Evolutionary conservation across 2,329 filamentous ascomycete species (phyloP), one percentile per base, ranked within the genome.

Genomic region (Stylonectria norvegica): DNA sequence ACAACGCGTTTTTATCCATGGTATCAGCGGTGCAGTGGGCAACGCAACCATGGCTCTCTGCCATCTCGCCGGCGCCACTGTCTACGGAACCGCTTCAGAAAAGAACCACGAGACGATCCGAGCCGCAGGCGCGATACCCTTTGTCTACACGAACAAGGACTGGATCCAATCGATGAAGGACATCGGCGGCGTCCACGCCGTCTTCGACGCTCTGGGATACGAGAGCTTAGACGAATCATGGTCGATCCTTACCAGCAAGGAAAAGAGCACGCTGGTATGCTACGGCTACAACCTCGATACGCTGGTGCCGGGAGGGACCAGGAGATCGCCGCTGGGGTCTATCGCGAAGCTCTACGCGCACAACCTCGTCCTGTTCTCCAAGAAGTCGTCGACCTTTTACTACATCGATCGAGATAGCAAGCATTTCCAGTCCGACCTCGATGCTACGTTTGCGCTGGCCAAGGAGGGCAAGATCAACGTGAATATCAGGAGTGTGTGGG

Each of bases 141-240:
- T 73, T 37, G 64, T 64, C 1, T 76, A 76, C 57, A 62, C 58
- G 8, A 60, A 74, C 53, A 75, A 75, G 54, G 50, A 66, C 32
- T 76, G 72, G 73, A 72, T 75, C 25, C 36, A 41, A 16, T 58
- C 57, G 5, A 72, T 76, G 67, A 64, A 67, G 32, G 56, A 50
- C 5, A 48, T 69, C 6, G 72, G 72, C 9, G 72, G 72, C 15
- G 71, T 63, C 1, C 64, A 75, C 38, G 66, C 64, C 15, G 67
- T 73, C 15, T 73, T 70, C 33, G 73, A 76, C 18, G 60, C 73
- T 0, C 65, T 76, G 3, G 72, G 71, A 27, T 73, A 69, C 47
- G 69, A 74, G 45, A 72, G 69, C 43, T 76, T 63, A 49, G 70
- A 75, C 42, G 72, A 76, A 49, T 70, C 67, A 9, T 75, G 64